Base-by-base conservation (phyloP, 1,284 basidiomycete species). In the Pulveroboletus sp. region DNA sequence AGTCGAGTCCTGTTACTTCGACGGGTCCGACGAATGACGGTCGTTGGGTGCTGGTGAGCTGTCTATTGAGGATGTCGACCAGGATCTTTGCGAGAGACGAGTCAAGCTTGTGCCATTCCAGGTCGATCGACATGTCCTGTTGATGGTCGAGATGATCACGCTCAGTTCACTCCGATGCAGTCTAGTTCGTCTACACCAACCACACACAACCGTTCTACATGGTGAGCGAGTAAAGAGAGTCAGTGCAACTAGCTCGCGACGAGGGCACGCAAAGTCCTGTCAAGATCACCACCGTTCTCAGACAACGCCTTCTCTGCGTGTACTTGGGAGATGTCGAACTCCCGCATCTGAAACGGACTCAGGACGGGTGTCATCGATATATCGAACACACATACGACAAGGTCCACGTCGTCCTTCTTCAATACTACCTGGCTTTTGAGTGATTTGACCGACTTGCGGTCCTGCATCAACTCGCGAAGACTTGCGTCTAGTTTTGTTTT, bases 11-110 rank as follows among this genome's bases (percentile, higher is more conserved):
- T 6, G 86, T 87, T 56, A 98, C 84, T 58, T 87, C 82, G 56
- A 98, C 83, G 16, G 94, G 93, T 1, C 96, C 96, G 48, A 99
- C 89, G 72, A 96, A 98, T 8, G 92, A 93, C 0, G 97, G 97
- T 6, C 91, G 77, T 37, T 82, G 73, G 9, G 88, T 83, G 43
- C 75, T 79, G 6, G 80, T 70, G 19, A 99, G 87, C 48, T 93
- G 88, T 57, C 78, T 76, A 74, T 98, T 96, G 66, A 99, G 85
- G 47, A 87, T 73, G 35, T 84, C 79, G 53, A 96, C 82, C 52
- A 98, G 81, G 12, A 80, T 80, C 7, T 77, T 75, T 10, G 93
- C 82, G 12, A 98, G 81, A 4, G 85, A 80, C 10, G 80, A 73
- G 71, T 93, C 87, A 58, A 91, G 78, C 65, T 82, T 83, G 67